Conservation (phyloP, 495 filamentous ascomycete species). For the Neurospora tetraspora region DNA sequence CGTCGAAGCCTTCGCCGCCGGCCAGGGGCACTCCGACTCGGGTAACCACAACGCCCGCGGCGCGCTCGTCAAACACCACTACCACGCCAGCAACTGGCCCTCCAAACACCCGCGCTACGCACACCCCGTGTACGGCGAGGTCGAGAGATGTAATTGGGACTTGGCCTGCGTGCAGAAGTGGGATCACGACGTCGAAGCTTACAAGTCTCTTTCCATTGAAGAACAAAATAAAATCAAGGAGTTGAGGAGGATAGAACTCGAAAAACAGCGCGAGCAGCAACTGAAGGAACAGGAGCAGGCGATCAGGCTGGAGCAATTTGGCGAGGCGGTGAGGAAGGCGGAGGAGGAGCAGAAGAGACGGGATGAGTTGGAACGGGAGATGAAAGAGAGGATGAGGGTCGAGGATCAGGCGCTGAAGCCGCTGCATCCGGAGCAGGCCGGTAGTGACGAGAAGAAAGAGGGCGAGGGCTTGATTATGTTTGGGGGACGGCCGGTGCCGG, state of each 20-base stretch:
- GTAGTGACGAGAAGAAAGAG: neutral
- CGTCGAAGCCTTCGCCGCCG: constrained; percentile 52
- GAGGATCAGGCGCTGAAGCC: neutral
- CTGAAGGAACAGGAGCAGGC: constrained; percentile 9
- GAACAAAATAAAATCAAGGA: constrained; percentile 37
- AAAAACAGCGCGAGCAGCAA: neutral
- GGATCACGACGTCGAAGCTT: constrained; percentile 40
- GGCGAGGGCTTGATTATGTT: neutral
- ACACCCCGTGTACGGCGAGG: constrained; percentile 50
- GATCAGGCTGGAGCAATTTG: constrained; percentile 3
- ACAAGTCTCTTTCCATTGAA: constrained; percentile 30
- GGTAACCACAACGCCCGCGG: constrained; percentile 46
- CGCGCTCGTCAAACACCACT: constrained; percentile 53
- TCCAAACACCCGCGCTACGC: constrained; percentile 43
- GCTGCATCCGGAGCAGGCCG: neutral
- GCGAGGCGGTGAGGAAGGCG: constrained; percentile 1
- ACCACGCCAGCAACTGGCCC: constrained; percentile 51
- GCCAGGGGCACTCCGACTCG: constrained; percentile 51
- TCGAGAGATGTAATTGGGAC: constrained; percentile 53
- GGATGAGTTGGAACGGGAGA: constrained; percentile 6
- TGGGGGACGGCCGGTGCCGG: neutral
- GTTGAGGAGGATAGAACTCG: constrained; percentile 10
- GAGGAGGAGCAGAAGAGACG: constrained; percentile 8
- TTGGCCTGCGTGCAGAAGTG: constrained; percentile 43
- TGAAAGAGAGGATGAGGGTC: constrained; percentile 10